A percentile compares a stretch with the other conserved stretches of the same genome.
Evolutionary conservation across 139 green algal genomes (phyloP).

Genomic region (Volvox africanus): DNA sequence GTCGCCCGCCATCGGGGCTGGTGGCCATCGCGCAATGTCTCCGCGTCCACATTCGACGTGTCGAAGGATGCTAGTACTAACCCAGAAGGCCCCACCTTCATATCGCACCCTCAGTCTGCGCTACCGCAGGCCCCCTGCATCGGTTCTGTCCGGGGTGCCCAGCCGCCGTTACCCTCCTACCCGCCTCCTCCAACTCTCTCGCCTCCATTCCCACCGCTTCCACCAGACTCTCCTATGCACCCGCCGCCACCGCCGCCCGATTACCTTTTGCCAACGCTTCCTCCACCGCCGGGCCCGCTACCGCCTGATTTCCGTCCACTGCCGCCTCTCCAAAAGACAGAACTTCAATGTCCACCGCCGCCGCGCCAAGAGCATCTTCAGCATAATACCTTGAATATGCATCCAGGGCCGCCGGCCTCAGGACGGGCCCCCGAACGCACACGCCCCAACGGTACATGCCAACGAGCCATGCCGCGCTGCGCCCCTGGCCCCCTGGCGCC

Average conservation of each 20-base stretch:
- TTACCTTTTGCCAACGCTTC: background rate
- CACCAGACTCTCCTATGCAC: no score
- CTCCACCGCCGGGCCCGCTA: background rate
- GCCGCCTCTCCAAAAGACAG: no score
- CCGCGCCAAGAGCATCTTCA: background rate
- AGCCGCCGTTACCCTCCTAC: slow-evolving; percentile 2
- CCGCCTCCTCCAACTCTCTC: background rate
- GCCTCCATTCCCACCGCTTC: background rate
- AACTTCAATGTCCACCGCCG: background rate
- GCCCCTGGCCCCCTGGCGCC: no score
- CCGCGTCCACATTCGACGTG: background rate
- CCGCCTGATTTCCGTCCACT: no score
- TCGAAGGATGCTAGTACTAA: background rate
- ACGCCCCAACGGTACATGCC: no score
- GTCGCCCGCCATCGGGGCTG: background rate
- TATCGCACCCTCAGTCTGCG: no score
- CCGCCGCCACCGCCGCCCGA: background rate
- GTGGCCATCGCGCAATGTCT: background rate
- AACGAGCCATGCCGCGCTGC: no score
- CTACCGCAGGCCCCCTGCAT: background rate
- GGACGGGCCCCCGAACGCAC: no score
- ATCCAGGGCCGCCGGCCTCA: background rate
- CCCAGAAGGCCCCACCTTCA: no score
- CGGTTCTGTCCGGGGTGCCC: background rate
- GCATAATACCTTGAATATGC: background rate